Base-by-base conservation (phyloP, 2,329 filamentous ascomycete species). In the Ophioceras dolichostomum region DNA sequence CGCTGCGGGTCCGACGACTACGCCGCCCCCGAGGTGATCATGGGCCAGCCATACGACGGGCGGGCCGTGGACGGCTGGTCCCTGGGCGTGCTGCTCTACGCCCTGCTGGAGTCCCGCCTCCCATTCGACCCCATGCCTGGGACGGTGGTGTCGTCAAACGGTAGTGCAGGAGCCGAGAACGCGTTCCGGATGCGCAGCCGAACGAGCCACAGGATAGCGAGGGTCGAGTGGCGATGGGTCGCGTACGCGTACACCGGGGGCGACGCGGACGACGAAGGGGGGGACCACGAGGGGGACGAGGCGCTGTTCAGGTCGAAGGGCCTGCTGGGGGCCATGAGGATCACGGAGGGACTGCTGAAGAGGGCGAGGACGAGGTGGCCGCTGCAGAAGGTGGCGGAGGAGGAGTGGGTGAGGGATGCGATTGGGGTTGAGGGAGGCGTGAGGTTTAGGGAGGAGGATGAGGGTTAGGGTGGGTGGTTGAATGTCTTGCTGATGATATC, bases 1-100 rank as follows among this genome's bases (percentile, higher is more conserved):
- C 76, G 91, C 9, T 98, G 91, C 56, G 91, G 91, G 22, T 94
- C 84, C 29, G 91, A 96, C 59, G 91, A 98, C 60, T 98, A 98
- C 54, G 89, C 89, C 2, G 89, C 91, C 0, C 91, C 91, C 0
- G 91, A 98, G 56, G 87, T 98, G 32, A 80, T 98, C 38, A 85
- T 98, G 68, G 89, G 89, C 18, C 85, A 94, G 52, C 77, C 85
- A 7, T 98, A 98, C 54, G 88, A 96, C 54, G 91, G 91, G 22
- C 83, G 86, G 27, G 76, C 81, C 2, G 94, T 83, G 1, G 91
- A 98, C 54, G 87, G 86, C 9, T 98, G 91, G 91, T 93, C 89
- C 0, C 68, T 96, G 1, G 91, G 91, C 36, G 91, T 98, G 2
- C 64, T 96, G 3, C 70, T 96, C 0, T 98, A 96, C 54, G 87